phyloP scores from a whole-genome alignment of 805 yeast species.

The Wickerhamiella bombiphila region DNA sequence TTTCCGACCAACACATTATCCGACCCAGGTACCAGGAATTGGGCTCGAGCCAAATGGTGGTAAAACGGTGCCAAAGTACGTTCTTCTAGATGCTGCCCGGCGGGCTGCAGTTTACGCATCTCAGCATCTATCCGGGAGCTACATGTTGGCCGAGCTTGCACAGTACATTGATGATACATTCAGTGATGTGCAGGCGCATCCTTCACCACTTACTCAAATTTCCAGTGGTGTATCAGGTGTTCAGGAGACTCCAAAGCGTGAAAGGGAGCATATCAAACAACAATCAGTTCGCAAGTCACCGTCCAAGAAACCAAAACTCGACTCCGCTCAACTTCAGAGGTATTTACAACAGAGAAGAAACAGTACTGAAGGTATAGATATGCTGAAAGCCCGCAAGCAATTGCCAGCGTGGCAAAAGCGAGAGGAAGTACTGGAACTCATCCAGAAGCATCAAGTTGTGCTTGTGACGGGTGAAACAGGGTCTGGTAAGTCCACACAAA shows the following conservation, averaged over 20 bases:
- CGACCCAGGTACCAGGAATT: conserved; percentile 55
- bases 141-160: conserved; percentile 48
- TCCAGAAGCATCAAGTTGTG: conserved; percentile 47
- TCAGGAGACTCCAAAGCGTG: conserved; percentile 9
- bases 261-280: not conserved
- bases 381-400: conserved; percentile 34
- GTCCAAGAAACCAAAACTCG: conserved; percentile 11
- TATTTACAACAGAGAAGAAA: conserved; percentile 26
- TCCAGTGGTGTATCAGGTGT: conserved; percentile 21
- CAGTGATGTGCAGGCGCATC: conserved; percentile 44
- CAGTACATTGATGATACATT: conserved; percentile 68
- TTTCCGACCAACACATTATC: conserved; percentile 42
- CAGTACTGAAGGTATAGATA: conserved; percentile 25
- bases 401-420: conserved; percentile 79
- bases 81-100: conserved; percentile 23
- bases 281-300: not conserved
- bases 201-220: conserved; percentile 48
- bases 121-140: conserved; percentile 42
- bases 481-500: conserved; percentile 92
- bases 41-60: conserved; percentile 32
- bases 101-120: conserved; percentile 22
- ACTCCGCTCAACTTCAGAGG: conserved; percentile 24
- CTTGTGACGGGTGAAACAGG: conserved; percentile 94
- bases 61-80: conserved; percentile 20
- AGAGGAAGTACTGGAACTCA: conserved; percentile 38